Evolutionary conservation across 768 basidiomycete genomes (phyloP).

Genomic region (Lactifluus pinguis): DNA sequence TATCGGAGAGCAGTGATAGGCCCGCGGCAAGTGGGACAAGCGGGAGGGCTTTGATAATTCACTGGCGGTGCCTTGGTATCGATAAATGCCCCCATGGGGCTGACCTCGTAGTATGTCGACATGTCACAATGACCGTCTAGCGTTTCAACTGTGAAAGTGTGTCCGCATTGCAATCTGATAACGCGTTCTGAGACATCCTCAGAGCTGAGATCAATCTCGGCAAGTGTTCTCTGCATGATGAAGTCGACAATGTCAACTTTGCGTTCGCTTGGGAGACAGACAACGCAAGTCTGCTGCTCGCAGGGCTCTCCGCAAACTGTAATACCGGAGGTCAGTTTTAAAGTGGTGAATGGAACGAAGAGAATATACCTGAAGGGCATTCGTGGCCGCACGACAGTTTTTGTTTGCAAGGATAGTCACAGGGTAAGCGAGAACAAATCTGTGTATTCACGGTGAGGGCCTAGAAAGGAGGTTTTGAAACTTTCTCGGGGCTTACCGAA

Average conservation of each 20-base stretch:
- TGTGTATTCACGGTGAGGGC: conserved; percentile 3
- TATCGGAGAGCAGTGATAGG: conserved; percentile 30
- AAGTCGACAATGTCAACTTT: conserved; percentile 29
- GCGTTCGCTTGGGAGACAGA: conserved; percentile 23
- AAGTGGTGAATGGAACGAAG: neutral
- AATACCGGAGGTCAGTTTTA: neutral
- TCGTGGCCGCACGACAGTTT: conserved; percentile 29
- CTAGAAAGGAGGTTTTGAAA: neutral
- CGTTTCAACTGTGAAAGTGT: conserved; percentile 33
- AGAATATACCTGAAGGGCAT: conserved; percentile 30
- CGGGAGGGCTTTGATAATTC: conserved; percentile 25
- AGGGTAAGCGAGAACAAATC: conserved; percentile 33
- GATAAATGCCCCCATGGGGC: conserved; percentile 21
- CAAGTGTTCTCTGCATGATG: conserved; percentile 27
- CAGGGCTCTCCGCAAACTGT: conserved; percentile 35
- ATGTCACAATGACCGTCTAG: conserved; percentile 31
- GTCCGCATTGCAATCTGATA: conserved; percentile 29
- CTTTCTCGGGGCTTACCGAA: conserved; percentile 24
- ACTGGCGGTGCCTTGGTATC: conserved; percentile 24
- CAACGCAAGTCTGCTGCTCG: conserved; percentile 25
- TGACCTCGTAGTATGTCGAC: conserved; percentile 24
- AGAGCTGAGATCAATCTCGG: conserved; percentile 21
- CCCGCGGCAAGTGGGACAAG: conserved; percentile 30
- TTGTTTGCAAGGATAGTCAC: conserved; percentile 27
- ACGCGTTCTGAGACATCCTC: conserved; percentile 25